Conservation (phyloP, 2,329 filamentous ascomycete species). For the Diaporthe sp. region DNA sequence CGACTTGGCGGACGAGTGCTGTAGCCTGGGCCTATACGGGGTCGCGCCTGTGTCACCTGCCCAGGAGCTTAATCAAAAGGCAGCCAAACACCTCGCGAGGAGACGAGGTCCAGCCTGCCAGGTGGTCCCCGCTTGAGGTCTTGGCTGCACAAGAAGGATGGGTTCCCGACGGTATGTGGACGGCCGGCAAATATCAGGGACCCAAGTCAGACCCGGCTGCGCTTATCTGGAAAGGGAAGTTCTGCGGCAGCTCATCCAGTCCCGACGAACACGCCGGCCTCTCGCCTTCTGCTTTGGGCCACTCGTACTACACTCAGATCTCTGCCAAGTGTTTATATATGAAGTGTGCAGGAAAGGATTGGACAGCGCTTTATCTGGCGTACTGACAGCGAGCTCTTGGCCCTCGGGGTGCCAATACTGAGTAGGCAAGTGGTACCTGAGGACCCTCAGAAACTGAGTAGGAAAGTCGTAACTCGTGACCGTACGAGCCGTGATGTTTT, state of each 20-base stretch:
- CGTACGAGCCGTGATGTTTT: background rate
- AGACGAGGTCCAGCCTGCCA: constrained; percentile 10
- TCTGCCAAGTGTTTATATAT: constrained; percentile 1
- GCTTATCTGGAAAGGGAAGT: constrained; percentile 9
- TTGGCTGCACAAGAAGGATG: constrained; percentile 9
- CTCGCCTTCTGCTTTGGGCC: constrained; percentile 21
- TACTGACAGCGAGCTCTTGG: constrained; percentile 23
- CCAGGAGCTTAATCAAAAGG: background rate
- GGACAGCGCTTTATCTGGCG: constrained; percentile 30
- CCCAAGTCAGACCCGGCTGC: background rate
- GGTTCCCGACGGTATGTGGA: background rate
- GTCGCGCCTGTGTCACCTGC: constrained; percentile 24
- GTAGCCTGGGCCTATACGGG: constrained; percentile 3
- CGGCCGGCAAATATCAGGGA: constrained; percentile 10
- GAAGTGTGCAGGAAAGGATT: constrained; percentile 8
- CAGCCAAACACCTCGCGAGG: constrained; percentile 18
- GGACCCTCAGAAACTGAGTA: background rate
- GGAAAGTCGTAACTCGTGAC: background rate
- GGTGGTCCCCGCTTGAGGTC: background rate
- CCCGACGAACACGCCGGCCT: background rate
- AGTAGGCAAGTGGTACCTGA: constrained; percentile 35
- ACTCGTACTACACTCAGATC: constrained; percentile 5
- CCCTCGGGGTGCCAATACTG: constrained; percentile 27
- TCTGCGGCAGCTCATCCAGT: background rate
- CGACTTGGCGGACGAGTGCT: background rate